Evolutionary conservation across 805 yeast genomes (phyloP), one percentile per base, ranked within the genome.

Genomic region (Metschnikowia chrysomelidarum): DNA sequence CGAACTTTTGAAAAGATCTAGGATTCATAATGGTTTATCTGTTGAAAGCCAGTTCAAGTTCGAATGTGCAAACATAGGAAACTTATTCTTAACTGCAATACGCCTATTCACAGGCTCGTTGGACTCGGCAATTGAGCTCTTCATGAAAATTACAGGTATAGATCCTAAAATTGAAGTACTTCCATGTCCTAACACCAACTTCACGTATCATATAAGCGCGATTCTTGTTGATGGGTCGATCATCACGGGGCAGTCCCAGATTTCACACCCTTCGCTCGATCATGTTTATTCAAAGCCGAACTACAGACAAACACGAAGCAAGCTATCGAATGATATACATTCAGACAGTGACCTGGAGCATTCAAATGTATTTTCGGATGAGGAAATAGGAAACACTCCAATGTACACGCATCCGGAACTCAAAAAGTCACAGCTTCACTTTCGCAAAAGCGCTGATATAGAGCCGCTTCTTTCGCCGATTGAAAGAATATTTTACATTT

Each of bases 201-300:
- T 84, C 62, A 79, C 89, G 11, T 86, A 87, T 46, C 95, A 88
- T 51, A 87, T 89, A 18, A 80, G 91, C 32, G 96, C 96, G 0
- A 47, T 73, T 19, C 64, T 89, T 27, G 62, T 64, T 21, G 75
- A 86, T 57, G 95, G 94, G 2, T 66, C 73, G 4, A 67, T 82
- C 2, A 80, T 89, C 22, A 82, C 89, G 0, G 98, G 98, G 9
- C 98, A 89, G 57, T 82, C 91, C 3, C 95, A 88, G 53, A 89
- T 89, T 8, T 87, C 96, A 2, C 98, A 89, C 59, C 98, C 98
- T 1, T 62, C 72, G 12, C 20, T 19, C 30, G 39, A 34, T 42
- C 46, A 38, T 9, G 35, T 40, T 1, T 50, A 51, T 22, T 52
- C 58, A 2, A 51, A 53, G 2, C 50, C 53, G 1, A 49, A 42